A percentile compares a stretch with the other conserved stretches of the same genome.
phyloP scores from a whole-genome alignment of 345 rosid genomes.

The Gossypium rotundifolium region DNA sequence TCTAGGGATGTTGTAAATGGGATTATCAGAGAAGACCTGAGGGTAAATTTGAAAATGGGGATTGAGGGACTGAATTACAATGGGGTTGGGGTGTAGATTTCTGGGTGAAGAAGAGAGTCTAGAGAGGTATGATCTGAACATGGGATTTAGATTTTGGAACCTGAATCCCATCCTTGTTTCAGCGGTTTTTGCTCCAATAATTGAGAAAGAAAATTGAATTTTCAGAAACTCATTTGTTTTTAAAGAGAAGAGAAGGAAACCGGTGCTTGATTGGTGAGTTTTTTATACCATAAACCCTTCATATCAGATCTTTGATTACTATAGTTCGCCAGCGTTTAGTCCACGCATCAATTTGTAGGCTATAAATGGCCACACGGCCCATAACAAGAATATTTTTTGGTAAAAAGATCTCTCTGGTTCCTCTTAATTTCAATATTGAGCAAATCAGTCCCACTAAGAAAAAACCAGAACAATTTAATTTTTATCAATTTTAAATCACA shows the following conservation, averaged over 20 bases:
- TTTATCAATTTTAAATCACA: too few species aligned
- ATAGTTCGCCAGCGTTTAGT: not conserved
- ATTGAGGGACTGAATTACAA: conserved; percentile 13
- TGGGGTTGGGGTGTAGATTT: conserved; percentile 10
- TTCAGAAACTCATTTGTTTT: not conserved
- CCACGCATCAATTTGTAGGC: not conserved
- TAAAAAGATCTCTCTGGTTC: too few species aligned
- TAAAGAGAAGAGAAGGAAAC: not conserved
- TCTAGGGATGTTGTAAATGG: conserved; percentile 31
- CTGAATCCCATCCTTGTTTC: conserved; percentile 42
- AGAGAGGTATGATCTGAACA: conserved; percentile 36
- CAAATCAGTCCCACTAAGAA: too few species aligned
- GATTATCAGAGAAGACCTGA: conserved; percentile 8
- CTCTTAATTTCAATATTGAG: too few species aligned
- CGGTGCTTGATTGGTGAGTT: not conserved
- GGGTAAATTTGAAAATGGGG: conserved; percentile 18
- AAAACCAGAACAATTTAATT: too few species aligned
- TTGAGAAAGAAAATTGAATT: not conserved
- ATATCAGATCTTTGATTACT: not conserved
- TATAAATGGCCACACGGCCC: not conserved
- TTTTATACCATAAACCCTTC: not conserved
- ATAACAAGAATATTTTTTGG: not conserved
- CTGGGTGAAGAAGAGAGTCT: conserved; percentile 25
- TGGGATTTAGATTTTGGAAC: conserved; percentile 28
- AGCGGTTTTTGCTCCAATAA: conserved; percentile 4